Evolutionary conservation across 352 stramenopile species (phyloP), one percentile per base, ranked within the genome.

Genomic region (Plasmopara halstedii): DNA sequence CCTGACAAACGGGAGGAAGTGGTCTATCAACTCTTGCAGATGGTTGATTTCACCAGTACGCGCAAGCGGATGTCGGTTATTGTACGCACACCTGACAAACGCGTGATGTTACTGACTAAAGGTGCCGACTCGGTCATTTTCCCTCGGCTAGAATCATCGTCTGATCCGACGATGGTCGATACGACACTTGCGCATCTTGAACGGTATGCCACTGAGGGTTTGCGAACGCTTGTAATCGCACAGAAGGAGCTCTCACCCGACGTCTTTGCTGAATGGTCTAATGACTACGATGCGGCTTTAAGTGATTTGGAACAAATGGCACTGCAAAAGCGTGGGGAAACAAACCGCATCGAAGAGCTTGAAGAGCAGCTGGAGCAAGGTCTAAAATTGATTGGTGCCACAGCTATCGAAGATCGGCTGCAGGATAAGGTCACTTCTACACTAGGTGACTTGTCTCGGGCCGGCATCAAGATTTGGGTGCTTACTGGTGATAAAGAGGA

Each of bases 41-140:
- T 98, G 48, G 98, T 98, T 56, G 95, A 98, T 51, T 99, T 99
- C 64, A 96, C 97, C 42, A 97, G 88, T 41, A 86, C 96, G n/a
- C 74, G 96, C 21, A 99, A 99, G 68, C 73, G 97, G 42, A 99
- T 99, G 96, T 98, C 91, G 4, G 94, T 99, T 15, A 63, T 99
- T n/a, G 80, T 98, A 10, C 71, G 92, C 29, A 81, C 73, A 0
- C 70, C 71, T 0, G 75, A 85, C 33, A 70, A 73, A 32, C 67
- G 71, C 7, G 56, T 92, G 2, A 44, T 89, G 55, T 38, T 92
- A 47, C 56, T 92, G 13, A 88, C 75, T 1, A 95, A 96, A 42
- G 85, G 85, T 7, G 81, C 84, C 1, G 84, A 95, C 51, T 82
- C 79, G 2, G 78, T 94, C 14, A 83, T 89, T 34, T 92, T 88